phyloP scores from a whole-genome alignment of 2,329 filamentous ascomycete genomes.

The Zymoseptoria passerinii region DNA sequence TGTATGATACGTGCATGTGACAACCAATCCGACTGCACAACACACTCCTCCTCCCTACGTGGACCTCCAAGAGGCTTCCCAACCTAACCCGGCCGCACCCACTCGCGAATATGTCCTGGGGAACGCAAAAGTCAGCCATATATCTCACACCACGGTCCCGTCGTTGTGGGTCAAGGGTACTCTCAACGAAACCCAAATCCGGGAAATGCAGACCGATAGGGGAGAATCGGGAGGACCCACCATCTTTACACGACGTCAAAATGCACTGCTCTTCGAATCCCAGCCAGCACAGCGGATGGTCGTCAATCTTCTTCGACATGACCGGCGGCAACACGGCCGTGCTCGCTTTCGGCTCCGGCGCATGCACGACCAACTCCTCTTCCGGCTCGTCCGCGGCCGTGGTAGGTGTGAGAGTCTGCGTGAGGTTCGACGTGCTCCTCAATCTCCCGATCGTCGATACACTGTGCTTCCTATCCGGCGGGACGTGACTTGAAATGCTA shows the following conservation, averaged over 20 bases:
- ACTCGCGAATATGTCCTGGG: slow-evolving; percentile 65
- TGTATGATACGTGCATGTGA: neutral
- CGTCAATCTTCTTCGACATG: slow-evolving; percentile 75
- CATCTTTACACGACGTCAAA: slow-evolving; percentile 82
- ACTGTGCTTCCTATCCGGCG: slow-evolving; percentile 34
- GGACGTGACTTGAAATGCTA: slow-evolving; percentile 45
- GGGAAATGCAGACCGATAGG: neutral
- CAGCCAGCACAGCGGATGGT: slow-evolving; percentile 80
- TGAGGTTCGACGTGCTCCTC: slow-evolving; percentile 63
- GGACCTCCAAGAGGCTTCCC: slow-evolving; percentile 19
- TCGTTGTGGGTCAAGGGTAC: slow-evolving; percentile 1
- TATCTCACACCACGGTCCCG: neutral
- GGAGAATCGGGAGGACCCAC: slow-evolving; percentile 45
- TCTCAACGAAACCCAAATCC: slow-evolving; percentile 10
- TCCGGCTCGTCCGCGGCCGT: slow-evolving; percentile 30
- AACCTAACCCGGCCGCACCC: slow-evolving; percentile 51
- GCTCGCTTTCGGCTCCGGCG: slow-evolving; percentile 73
- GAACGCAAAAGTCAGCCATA: slow-evolving; percentile 2
- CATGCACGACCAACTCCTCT: slow-evolving; percentile 59
- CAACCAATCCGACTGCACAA: neutral
- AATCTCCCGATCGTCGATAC: slow-evolving; percentile 50
- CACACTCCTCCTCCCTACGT: slow-evolving; percentile 3
- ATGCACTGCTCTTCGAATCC: slow-evolving; percentile 92
- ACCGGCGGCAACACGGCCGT: slow-evolving; percentile 86
- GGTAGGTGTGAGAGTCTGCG: slow-evolving; percentile 29